Conservation (phyloP, 2,329 filamentous ascomycete species). For the Ascocoryne sarcoides region DNA sequence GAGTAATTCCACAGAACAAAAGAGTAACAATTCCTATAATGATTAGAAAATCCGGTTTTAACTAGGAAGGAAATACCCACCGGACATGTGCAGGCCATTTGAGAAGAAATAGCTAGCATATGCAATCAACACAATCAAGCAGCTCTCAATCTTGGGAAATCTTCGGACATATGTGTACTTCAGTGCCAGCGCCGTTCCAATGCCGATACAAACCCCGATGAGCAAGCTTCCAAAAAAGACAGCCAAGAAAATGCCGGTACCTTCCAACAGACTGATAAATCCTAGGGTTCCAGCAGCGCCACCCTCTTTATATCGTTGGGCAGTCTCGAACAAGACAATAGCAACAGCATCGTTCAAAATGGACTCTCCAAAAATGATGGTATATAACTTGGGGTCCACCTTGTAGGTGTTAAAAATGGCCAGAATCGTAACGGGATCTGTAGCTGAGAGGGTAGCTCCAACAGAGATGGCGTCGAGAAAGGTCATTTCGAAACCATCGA, state of each 20-base stretch:
- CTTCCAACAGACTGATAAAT: slow-evolving; percentile 77
- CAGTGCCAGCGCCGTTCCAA: slow-evolving; percentile 75
- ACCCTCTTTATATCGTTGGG: slow-evolving; percentile 80
- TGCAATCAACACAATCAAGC: slow-evolving; percentile 83
- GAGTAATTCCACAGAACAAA: slow-evolving; percentile 93
- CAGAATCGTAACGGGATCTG: slow-evolving; percentile 93
- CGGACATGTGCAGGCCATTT: slow-evolving; percentile 90
- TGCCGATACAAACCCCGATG: slow-evolving; percentile 80
- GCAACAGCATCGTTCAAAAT: slow-evolving; percentile 97
- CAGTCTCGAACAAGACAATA: slow-evolving; percentile 97
- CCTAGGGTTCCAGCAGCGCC: slow-evolving; percentile 61
- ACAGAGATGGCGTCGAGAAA: slow-evolving; percentile 97
- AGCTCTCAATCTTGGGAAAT: slow-evolving; percentile 95
- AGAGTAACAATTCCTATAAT: slow-evolving; percentile 69
- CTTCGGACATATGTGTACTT: slow-evolving; percentile 92
- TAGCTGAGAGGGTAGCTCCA: slow-evolving; percentile 90
- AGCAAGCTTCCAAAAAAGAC: slow-evolving; percentile 92
- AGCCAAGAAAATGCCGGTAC: slow-evolving; percentile 86
- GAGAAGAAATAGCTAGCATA: slow-evolving; percentile 98
- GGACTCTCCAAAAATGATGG: slow-evolving; percentile 96
- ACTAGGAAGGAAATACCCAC: slow-evolving; percentile 44
- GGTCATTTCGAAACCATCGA: slow-evolving; percentile 76
- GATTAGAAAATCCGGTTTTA: slow-evolving; percentile 4
- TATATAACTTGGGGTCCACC: slow-evolving; percentile 97
- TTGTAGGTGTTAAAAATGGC: slow-evolving; percentile 99